Conservation (phyloP, 176 grass and related monocot genomes). For the Cenchrus purpureus region DNA sequence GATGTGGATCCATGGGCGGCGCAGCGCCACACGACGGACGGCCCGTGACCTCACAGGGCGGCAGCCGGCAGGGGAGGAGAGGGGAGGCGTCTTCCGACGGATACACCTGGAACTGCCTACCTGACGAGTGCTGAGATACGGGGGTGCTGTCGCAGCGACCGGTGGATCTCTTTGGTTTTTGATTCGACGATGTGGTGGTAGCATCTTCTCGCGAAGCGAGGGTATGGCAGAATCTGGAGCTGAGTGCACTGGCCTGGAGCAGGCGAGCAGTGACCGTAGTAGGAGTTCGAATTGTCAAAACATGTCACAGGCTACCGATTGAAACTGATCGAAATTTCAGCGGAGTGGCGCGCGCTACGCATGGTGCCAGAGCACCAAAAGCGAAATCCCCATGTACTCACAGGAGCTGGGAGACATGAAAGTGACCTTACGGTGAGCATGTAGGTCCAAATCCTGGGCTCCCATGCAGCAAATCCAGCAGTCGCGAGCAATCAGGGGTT, state of each 20-base stretch:
- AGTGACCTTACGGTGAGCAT: conserved; percentile 13
- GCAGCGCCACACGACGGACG: neutral
- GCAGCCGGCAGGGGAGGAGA: neutral
- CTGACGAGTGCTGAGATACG: neutral
- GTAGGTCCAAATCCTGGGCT: conserved; percentile 37
- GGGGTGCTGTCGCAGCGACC: neutral
- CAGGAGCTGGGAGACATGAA: conserved; percentile 19
- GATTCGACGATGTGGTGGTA: neutral
- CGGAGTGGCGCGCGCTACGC: neutral
- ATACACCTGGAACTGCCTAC: conserved; percentile 22
- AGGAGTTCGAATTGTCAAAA: neutral
- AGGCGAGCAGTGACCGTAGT: neutral
- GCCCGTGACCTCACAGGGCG: conserved; percentile 40
- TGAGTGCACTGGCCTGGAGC: neutral
- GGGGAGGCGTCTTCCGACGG: neutral
- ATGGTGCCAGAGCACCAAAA: neutral
- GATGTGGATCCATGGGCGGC: neutral
- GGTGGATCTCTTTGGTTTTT: neutral
- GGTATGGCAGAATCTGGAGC: neutral
- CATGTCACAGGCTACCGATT: neutral
- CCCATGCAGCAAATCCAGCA: conserved; percentile 12
- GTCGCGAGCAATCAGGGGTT: conserved; percentile 22
- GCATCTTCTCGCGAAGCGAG: neutral
- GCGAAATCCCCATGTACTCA: neutral
- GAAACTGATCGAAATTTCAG: neutral